Evolutionary conservation across 176 grass and related monocot species (phyloP), one percentile per base, ranked within the genome.

Genomic region (Eleusine coracana): DNA sequence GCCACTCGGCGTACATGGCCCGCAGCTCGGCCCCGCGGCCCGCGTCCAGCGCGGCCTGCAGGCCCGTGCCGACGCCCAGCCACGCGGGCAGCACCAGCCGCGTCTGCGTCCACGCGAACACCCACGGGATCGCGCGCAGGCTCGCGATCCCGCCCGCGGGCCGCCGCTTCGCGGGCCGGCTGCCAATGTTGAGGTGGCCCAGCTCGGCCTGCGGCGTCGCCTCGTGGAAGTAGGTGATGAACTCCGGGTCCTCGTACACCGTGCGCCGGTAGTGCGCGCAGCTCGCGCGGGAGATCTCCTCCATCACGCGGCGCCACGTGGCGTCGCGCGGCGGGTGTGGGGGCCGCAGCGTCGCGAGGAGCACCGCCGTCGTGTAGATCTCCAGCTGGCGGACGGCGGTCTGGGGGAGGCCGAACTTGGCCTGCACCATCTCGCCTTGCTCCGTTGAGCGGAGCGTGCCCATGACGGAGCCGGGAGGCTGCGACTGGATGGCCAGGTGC

Each of bases 361-460:
- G 90, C 56, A 98, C 95, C 20, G 95, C 95, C 5, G 95, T 98
- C 10, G 95, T 94, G 82, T 93, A 94, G 70, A 98, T 93, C 86
- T 98, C 95, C 6, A 98, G 90, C 77, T 94, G 95, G 2, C 95
- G 89, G 8, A 98, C 92, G 0, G 95, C 90, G 4, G 90, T 98
- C 36, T 98, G 90, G 0, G 92, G 86, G 6, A 98, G 84, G 2
- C 95, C 95, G 49, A 98, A 98, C 89, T 98, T 98, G 38, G 92
- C 88, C 68, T 98, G 95, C 37, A 98, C 95, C 95, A 98, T 98
- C 78, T 98, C 95, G n/a, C 95, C 95, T 67, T 98, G 95, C 82
- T 98, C 95, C 1, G 95, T 98, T 12, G 95, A 98, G 2, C 92
- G 90, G 3, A 98, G 80, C 0, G 90, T 94, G 23, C 92, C 95